phyloP scores from a whole-genome alignment of 2,329 filamentous ascomycete genomes.

The Fusarium sp. region DNA sequence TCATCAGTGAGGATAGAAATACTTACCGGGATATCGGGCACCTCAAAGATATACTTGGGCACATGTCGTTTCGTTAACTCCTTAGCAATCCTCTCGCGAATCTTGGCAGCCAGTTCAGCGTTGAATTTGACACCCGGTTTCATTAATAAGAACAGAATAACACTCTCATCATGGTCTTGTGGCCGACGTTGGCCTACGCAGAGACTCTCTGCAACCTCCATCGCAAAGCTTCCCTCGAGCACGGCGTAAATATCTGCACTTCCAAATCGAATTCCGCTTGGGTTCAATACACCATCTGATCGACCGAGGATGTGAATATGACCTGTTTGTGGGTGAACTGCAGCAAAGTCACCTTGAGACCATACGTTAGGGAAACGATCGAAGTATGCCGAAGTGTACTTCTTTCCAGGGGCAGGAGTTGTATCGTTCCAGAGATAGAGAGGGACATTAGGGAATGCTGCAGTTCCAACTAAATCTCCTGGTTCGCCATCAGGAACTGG shows the following conservation, averaged over 20 bases:
- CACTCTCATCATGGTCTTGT: slow-evolving; percentile 64
- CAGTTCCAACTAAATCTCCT: slow-evolving; percentile 79
- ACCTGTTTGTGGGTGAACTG: slow-evolving; percentile 75
- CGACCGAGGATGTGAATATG: slow-evolving; percentile 76
- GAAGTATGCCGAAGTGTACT: slow-evolving; percentile 73
- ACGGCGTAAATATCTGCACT: slow-evolving; percentile 84
- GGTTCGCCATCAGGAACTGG: slow-evolving; percentile 69
- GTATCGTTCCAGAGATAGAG: slow-evolving; percentile 73
- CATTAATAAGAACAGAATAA: slow-evolving; percentile 69
- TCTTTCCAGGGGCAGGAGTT: slow-evolving; percentile 61
- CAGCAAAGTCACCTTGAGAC: slow-evolving; percentile 87
- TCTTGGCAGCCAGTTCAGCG: slow-evolving; percentile 63
- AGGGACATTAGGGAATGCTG: slow-evolving; percentile 81
- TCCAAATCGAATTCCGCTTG: slow-evolving; percentile 82
- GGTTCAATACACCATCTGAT: slow-evolving; percentile 84
- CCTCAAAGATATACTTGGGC: slow-evolving; percentile 82
- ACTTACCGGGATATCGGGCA: slow-evolving; percentile 82
- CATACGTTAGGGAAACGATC: slow-evolving; percentile 75
- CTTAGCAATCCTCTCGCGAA: slow-evolving; percentile 74
- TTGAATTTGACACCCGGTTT: slow-evolving; percentile 68
- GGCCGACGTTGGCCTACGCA: slow-evolving; percentile 83
- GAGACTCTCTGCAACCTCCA: slow-evolving; percentile 76
- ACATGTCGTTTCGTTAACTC: slow-evolving; percentile 81
- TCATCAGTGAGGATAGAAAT: no score
- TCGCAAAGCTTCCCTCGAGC: slow-evolving; percentile 73